Evolutionary conservation across 2,329 filamentous ascomycete species (phyloP).

Genomic region (Sclerotinia sclerotiorum): DNA sequence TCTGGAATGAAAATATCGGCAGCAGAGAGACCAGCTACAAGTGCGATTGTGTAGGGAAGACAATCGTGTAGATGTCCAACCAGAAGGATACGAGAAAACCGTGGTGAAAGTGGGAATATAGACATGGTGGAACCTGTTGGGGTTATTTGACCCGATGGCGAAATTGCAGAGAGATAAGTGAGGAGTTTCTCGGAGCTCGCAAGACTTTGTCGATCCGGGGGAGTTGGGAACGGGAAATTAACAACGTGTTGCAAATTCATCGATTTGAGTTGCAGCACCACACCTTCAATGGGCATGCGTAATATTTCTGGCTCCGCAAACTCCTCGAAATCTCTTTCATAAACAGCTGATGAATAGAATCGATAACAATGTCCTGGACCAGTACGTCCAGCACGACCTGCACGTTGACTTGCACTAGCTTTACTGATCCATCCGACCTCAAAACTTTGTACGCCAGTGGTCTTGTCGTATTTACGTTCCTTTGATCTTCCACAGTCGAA

Average conservation of each 20-base stretch:
- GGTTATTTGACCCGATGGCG: conserved; percentile 71
- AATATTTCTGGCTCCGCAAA: conserved; percentile 88
- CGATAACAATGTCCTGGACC: conserved; percentile 95
- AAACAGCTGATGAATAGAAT: conserved; percentile 91
- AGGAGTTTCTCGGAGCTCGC: conserved; percentile 83
- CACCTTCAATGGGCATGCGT: conserved; percentile 86
- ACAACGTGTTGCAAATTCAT: conserved; percentile 89
- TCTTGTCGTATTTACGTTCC: conserved; percentile 83
- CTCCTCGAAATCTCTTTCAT: conserved; percentile 81
- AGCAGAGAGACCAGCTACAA: conserved; percentile 85
- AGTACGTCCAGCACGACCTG: conserved; percentile 91
- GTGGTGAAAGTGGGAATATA: conserved; percentile 83
- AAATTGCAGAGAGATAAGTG: conserved; percentile 79
- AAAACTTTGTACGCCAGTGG: conserved; percentile 91
- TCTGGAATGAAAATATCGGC: conserved; percentile 85
- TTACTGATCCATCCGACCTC: conserved; percentile 97
- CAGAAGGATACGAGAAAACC: conserved; percentile 88
- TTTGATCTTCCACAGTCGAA: conserved; percentile 94
- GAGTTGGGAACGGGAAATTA: conserved; percentile 95
- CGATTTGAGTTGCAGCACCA: conserved; percentile 90
- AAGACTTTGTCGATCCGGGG: conserved; percentile 74
- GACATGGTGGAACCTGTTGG: conserved; percentile 80
- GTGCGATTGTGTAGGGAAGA: conserved; percentile 78
- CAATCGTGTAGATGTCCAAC: conserved; percentile 82
- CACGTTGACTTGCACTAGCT: conserved; percentile 86